These are phyloP conservation scores for Umbelopsis sp. DNA, from an alignment of 371 early-diverging fungal species.

Conservation along the genomic window DNA sequence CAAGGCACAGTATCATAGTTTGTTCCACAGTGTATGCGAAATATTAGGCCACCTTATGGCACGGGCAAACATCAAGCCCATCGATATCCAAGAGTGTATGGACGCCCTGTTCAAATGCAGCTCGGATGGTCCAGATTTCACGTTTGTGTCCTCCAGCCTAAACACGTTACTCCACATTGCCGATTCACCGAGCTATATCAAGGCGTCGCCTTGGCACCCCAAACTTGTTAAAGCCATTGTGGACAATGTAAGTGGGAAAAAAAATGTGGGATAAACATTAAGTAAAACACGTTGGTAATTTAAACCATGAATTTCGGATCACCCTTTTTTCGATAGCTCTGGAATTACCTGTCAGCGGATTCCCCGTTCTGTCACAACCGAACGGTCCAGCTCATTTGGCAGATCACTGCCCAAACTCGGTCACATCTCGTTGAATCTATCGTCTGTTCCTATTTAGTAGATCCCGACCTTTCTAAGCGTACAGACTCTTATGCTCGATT, in stretches of 20 bases:
- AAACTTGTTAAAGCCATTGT: constrained; percentile 30
- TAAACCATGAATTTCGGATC: neutral
- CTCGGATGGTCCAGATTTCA: constrained; percentile 1
- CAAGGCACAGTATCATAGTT: neutral
- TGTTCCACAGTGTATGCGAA: neutral
- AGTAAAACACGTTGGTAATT: neutral
- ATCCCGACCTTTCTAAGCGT: constrained; percentile 37
- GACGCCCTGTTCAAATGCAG: neutral
- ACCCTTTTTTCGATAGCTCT: constrained; percentile 27
- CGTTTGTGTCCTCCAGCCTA: constrained; percentile 1
- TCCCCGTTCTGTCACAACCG: constrained; percentile 60
- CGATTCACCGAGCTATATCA: neutral
- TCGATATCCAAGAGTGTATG: neutral
- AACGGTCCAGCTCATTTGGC: constrained; percentile 69
- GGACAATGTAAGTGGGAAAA: constrained; percentile 32
- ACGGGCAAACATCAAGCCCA: neutral
- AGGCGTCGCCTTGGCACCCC: constrained; percentile 21
- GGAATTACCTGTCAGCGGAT: constrained; percentile 51
- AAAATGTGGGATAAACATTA: neutral
- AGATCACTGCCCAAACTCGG: constrained; percentile 54
- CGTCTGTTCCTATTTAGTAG: constrained; percentile 59
- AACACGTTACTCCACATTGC: neutral
- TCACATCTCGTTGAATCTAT: constrained; percentile 65
- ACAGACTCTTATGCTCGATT: constrained; percentile 60
- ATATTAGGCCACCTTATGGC: neutral